Base-by-base conservation (phyloP, 106 monocot species). In the Amphibolis antarctica region DNA sequence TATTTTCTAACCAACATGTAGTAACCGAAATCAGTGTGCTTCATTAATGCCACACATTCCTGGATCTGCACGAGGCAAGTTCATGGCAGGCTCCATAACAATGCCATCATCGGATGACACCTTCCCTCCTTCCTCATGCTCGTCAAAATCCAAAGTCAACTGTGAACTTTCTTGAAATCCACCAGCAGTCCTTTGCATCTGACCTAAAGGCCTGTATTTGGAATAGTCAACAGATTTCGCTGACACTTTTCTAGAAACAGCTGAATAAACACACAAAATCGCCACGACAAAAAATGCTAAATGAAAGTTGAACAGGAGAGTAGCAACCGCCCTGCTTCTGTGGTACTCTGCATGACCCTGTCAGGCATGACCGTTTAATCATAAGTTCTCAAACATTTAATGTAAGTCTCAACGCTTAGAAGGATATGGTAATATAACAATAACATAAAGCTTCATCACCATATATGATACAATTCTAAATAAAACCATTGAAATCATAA, bases 261-360 rank as follows among this genome's bases (percentile, higher is more conserved):
- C 53, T n/a, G 74, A 75, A 49, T 76, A 87, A 15, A 77, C 20
- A 15, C 47, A 82, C 0, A 79, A 70, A 10, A 55, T 75, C 0
- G 47, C 78, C 4, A 80, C n/a, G 20, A 87, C 69, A 2, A 96
- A 71, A 18, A 82, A 20, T 0, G 90, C 96, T 4, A 96, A 58
- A 31, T 96, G 96, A 45, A 75, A 71, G 23, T 96, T 84, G 73
- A 96, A 90, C 84, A 90, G 96, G 28, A 96, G 81, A 0, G 96
- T 90, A 10, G 90, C 96, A 53, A 90, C 74, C 3, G 80, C 84
- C 28, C 79, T 52, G 31, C 68, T 77, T 5, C 96, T 83, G 74
- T 96, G 96, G 71, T 73, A 71, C 18, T 84, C 84, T 1, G 66
- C 51, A 42, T 90, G 89, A 46, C 78, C 77, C 66, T 64, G 18